Conservation (phyloP, 169 alveolate species). For the Cystoisospora suis region DNA sequence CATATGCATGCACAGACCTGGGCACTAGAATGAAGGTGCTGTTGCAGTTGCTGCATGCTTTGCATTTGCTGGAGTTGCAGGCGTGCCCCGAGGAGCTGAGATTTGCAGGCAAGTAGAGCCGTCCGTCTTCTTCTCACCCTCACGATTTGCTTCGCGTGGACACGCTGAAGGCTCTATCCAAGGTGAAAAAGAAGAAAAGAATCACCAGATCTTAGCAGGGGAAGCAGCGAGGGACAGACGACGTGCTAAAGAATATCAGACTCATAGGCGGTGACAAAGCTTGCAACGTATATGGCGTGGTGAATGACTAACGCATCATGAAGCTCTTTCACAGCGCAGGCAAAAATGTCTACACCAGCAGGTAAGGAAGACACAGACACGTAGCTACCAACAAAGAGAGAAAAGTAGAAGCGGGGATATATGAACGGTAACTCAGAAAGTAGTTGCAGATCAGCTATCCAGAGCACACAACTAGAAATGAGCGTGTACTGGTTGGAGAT, state of each 20-base stretch:
- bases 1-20: background rate
- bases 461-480: too few relatives aligned
- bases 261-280: too few relatives aligned
- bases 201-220: too few relatives aligned
- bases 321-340: too few relatives aligned
- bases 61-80: constrained; percentile 33
- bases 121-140: constrained; percentile 22
- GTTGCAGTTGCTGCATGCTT: constrained; percentile 32
- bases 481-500: too few relatives aligned
- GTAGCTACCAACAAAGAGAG: background rate
- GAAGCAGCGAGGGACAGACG: too few relatives aligned
- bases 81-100: constrained; percentile 20
- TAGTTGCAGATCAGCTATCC: too few relatives aligned
- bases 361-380: background rate
- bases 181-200: background rate
- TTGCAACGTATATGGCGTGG: too few relatives aligned
- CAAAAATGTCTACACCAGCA: background rate
- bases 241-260: too few relatives aligned
- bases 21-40: constrained; percentile 31
- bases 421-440: too few relatives aligned
- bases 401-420: too few relatives aligned
- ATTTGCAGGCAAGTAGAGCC: constrained; percentile 8
- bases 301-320: too few relatives aligned
- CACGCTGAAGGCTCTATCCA: constrained; percentile 6
- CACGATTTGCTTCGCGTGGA: constrained; percentile 13